A percentile compares a stretch with the other conserved stretches of the same genome.
Evolutionary conservation across 495 filamentous ascomycete species (phyloP).

Genomic region (Thozetella sp.): DNA sequence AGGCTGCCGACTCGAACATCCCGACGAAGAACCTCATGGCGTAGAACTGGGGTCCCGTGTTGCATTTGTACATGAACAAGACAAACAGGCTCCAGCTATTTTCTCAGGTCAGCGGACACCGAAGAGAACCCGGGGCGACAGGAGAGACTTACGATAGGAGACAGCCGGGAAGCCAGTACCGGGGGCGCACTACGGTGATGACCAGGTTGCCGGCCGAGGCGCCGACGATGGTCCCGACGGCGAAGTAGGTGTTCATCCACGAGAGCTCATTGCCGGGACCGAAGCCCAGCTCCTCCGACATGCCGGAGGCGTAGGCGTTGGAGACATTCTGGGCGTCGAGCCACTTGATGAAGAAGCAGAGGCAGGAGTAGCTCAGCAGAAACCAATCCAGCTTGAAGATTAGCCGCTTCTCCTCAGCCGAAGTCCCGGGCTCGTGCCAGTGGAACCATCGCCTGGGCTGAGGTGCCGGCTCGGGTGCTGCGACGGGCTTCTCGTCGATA

Average conservation of each 20-base stretch:
- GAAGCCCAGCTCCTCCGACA: conserved; percentile 25
- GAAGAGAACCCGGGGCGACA: background rate
- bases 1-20: conserved; percentile 30
- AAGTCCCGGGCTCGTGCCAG: conserved; percentile 2
- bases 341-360: conserved; percentile 31
- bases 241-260: conserved; percentile 1
- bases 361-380: conserved; percentile 29
- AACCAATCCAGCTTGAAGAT: conserved; percentile 32
- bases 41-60: conserved; percentile 25
- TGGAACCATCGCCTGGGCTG: background rate
- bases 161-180: background rate
- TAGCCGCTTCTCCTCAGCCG: conserved; percentile 24
- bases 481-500: background rate
- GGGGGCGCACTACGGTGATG: background rate
- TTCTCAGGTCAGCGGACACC: background rate
- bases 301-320: conserved; percentile 31
- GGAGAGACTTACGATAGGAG: background rate
- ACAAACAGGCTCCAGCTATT: conserved; percentile 1
- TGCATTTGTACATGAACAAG: conserved; percentile 1
- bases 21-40: conserved; percentile 49
- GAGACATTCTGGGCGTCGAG: conserved; percentile 27
- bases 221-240: background rate
- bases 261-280: conserved; percentile 19
- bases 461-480: background rate
- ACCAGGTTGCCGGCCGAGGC: background rate